These are phyloP conservation scores for Yamadazyma atmosphaerica DNA, from an alignment of 1,139 yeast genomes.

Conservation along the genomic window DNA sequence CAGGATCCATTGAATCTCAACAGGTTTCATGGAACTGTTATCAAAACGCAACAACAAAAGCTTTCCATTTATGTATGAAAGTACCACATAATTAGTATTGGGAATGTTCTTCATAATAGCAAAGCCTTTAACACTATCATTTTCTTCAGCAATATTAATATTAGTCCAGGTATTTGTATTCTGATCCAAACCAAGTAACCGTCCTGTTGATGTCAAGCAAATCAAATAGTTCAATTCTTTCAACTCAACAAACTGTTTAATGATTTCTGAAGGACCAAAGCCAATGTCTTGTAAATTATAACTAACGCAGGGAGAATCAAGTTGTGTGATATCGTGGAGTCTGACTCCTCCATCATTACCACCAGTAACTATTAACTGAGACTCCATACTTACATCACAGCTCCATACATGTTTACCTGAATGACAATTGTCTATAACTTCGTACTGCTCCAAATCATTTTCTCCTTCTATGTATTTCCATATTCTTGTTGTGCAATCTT, in stretches of 20 bases:
- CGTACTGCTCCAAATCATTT: conserved; percentile 21
- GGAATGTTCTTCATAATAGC: conserved; percentile 52
- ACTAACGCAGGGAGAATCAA: conserved; percentile 10
- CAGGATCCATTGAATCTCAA: conserved; percentile 21
- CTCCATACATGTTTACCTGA: conserved; percentile 90
- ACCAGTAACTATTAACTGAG: conserved; percentile 64
- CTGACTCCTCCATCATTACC: conserved; percentile 89
- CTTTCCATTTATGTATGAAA: conserved; percentile 57
- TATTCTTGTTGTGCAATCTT: conserved; percentile 83
- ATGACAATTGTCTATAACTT: conserved; percentile 60
- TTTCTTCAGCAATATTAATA: neutral
- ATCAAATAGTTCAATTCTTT: conserved; percentile 40
- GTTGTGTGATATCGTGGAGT: conserved; percentile 49
- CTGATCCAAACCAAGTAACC: conserved; percentile 37
- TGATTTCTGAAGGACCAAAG: conserved; percentile 50
- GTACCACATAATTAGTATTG: conserved; percentile 37
- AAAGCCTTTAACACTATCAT: conserved; percentile 21
- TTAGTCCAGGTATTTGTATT: conserved; percentile 14
- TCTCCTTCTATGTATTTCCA: conserved; percentile 53
- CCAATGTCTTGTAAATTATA: conserved; percentile 33
- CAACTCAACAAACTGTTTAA: conserved; percentile 60
- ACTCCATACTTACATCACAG: conserved; percentile 54
- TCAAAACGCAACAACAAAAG: conserved; percentile 47
- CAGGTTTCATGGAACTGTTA: conserved; percentile 14
- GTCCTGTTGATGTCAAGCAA: conserved; percentile 65